phyloP scores from a whole-genome alignment of 2,329 filamentous ascomycete genomes.

The Ophiostoma novo-ulmi region DNA sequence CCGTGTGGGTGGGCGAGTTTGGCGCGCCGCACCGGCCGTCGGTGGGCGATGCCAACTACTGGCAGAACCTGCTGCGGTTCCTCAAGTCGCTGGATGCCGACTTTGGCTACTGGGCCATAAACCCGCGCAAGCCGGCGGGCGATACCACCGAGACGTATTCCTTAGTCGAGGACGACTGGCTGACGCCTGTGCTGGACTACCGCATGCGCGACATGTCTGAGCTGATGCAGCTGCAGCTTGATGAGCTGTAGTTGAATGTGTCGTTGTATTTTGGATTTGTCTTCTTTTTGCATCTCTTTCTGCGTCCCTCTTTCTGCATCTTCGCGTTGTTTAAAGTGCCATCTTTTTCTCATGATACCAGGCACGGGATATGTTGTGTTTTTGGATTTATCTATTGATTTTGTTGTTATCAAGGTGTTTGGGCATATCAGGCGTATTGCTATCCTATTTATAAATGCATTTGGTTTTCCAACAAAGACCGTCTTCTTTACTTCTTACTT shows the following conservation, averaged over 20 bases:
- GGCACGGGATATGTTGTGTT: not conserved
- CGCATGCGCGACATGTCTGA: conserved; percentile 57
- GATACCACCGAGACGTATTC: conserved; percentile 57
- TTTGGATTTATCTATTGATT: not conserved
- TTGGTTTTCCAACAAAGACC: not conserved
- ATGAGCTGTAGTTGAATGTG: conserved; percentile 7
- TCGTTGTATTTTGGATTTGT: not conserved
- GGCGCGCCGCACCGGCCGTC: conserved; percentile 52
- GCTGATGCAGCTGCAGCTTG: conserved; percentile 33
- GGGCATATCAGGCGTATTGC: not conserved
- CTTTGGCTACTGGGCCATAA: conserved; percentile 67
- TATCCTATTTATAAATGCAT: not conserved
- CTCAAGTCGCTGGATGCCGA: conserved; percentile 56
- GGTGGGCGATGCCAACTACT: conserved; percentile 58
- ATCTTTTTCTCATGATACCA: conserved; percentile 23
- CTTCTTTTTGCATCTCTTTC: not conserved
- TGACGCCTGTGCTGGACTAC: conserved; percentile 57
- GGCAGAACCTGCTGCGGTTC: conserved; percentile 57
- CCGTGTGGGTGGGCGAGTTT: conserved; percentile 66
- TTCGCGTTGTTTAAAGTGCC: not conserved
- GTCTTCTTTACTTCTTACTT: no score
- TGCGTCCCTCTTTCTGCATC: not conserved
- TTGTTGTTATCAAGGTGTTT: not conserved
- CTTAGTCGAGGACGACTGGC: conserved; percentile 59
- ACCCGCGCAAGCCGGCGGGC: conserved; percentile 57